Percentiles rank a stretch among this genome's conserved stretches.
Conservation (phyloP, 23 red algal species). For the Gracilaria gracilis region DNA sequence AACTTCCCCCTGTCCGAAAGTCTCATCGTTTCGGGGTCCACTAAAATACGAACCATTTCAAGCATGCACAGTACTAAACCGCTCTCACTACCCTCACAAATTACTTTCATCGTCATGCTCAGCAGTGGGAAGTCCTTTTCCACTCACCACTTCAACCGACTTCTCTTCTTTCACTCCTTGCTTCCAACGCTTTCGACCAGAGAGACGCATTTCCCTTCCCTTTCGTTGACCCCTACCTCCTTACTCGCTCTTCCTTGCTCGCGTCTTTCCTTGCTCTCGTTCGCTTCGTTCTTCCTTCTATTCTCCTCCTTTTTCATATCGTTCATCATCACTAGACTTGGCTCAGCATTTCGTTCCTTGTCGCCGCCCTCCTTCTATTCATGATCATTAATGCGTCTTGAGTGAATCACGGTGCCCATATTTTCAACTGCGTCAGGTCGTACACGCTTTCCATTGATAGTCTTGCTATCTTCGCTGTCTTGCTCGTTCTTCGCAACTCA, state of each 20-base stretch:
- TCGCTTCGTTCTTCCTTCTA: no score
- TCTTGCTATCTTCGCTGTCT: not conserved
- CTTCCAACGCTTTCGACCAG: not conserved
- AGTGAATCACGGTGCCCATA: not conserved
- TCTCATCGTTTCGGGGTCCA: conserved; percentile 49
- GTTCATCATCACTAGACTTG: no score
- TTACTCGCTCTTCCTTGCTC: not conserved
- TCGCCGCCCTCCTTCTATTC: not conserved
- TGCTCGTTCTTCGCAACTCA: not conserved
- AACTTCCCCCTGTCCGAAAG: conserved; percentile 48
- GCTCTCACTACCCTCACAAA: conserved; percentile 38
- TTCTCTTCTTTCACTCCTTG: not conserved
- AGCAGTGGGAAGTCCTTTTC: conserved; percentile 32
- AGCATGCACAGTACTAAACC: conserved; percentile 30
- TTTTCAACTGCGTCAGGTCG: not conserved
- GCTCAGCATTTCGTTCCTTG: no score
- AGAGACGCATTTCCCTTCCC: not conserved
- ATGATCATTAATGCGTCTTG: not conserved
- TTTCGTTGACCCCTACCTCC: not conserved
- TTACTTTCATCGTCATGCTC: conserved; percentile 33
- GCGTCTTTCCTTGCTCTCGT: not conserved
- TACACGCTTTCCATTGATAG: no score
- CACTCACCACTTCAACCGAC: not conserved
- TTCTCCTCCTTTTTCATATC: no score
- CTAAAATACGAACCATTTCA: conserved; percentile 31